Base-by-base conservation (phyloP, 192 early-diverging fungal species). In the Jimgerdemannia flammicorona region DNA sequence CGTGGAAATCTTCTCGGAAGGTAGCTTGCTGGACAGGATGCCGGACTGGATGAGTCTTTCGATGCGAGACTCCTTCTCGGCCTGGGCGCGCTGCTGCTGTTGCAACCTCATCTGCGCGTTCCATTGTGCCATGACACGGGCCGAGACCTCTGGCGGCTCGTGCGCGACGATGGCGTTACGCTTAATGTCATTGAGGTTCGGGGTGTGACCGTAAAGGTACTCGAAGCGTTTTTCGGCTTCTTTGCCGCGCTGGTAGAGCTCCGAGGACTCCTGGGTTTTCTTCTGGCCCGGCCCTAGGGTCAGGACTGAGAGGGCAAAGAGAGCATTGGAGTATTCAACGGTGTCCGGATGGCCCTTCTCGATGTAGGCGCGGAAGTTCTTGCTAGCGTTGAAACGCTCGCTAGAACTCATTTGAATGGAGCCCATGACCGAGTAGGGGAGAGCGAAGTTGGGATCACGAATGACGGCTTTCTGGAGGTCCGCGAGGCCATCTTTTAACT, bases 131-230 rank as follows among this genome's bases (percentile, higher is more conserved):
- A 59, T 14, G 14, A 59, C 6, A 59, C 8, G 39, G 59, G 44
- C 41, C 71, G 42, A 65, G 44, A 72, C 49, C 41, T 76, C 73
- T 17, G 80, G 39, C 7, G 72, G 79, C 78, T 83, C 75, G 86
- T 84, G 64, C 69, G 72, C 70, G 43, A 73, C 64, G 42, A 83
- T 75, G 3, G 85, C 85, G 40, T 79, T 76, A 17, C 81, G 81
- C 77, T 90, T 90, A 71, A 84, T 80, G 20, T 90, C 85, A 44
- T 81, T 84, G 65, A 86, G 77, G 19, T 81, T 85, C 75, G 83
- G 81, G 40, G 69, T 67, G 6, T 77, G 80, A 10, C 88, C 87
- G 19, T 88, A 90, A 49, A 90, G 77, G 49, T 80, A 77, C 75
- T 84, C 82, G 77, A 88, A 90, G 63, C 82, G 83, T 42, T 73